phyloP scores from a whole-genome alignment of 306 rosid genomes.

The Quercus gilva region DNA sequence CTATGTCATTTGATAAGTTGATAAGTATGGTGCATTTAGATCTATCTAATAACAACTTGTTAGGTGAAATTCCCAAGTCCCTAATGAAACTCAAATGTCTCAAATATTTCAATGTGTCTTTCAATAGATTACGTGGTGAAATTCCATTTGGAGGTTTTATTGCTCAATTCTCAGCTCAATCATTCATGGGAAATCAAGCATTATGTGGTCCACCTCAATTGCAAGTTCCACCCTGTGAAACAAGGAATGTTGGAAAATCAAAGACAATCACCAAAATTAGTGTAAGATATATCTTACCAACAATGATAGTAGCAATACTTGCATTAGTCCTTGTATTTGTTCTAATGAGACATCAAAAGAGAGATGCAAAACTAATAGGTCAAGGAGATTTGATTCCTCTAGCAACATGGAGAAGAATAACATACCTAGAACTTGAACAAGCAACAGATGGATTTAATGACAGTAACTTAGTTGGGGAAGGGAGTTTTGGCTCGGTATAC shows the following conservation, averaged over 20 bases:
- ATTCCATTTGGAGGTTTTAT: no score
- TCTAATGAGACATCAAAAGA: not conserved
- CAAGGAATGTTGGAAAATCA: not conserved
- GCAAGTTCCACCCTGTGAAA: slow-evolving; percentile 2
- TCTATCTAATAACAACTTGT: not conserved
- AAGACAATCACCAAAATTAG: not conserved
- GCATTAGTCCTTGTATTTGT: not conserved
- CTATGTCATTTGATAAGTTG: slow-evolving; percentile 25
- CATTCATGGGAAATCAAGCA: no score
- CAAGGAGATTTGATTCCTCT: not conserved
- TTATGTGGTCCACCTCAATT: no score
- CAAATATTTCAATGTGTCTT: no score
- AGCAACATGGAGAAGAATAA: slow-evolving; percentile 6
- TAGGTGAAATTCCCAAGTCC: no score
- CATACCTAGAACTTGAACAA: slow-evolving; percentile 12
- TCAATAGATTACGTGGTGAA: no score
- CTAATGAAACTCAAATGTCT: no score
- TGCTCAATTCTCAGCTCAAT: no score
- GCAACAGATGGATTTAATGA: slow-evolving; percentile 18
- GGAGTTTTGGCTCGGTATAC: no score
- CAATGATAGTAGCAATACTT: not conserved
- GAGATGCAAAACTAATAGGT: not conserved
- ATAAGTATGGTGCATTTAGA: slow-evolving; percentile 21
- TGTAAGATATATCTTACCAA: not conserved
- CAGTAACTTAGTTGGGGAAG: not conserved